Percentiles rank a stretch among this genome's conserved stretches.
Conservation (phyloP, 495 filamentous ascomycete species). For the Staphylotrichum tortipilum region DNA sequence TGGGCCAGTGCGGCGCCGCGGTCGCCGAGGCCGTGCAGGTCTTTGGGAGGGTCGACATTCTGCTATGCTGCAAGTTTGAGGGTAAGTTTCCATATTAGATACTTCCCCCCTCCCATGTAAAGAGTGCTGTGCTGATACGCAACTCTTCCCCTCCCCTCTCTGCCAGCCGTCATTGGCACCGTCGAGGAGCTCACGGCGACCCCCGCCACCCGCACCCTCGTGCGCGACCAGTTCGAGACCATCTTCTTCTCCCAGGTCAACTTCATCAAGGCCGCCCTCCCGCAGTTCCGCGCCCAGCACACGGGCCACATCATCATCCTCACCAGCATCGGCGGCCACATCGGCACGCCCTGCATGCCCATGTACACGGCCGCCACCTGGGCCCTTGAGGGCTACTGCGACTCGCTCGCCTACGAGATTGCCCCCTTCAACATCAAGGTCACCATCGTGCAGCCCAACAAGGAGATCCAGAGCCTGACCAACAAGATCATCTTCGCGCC, state of each 20-base stretch:
- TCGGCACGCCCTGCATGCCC: slow-evolving; percentile 84
- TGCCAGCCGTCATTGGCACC: slow-evolving; percentile 71
- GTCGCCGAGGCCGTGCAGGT: slow-evolving; percentile 75
- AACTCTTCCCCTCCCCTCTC: too few relatives aligned
- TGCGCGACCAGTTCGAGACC: slow-evolving; percentile 85
- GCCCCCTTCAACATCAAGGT: slow-evolving; percentile 96
- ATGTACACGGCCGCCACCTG: slow-evolving; percentile 89
- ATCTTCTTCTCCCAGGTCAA: slow-evolving; percentile 94
- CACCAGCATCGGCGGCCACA: slow-evolving; percentile 81
- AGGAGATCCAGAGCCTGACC: slow-evolving; percentile 74
- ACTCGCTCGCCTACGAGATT: slow-evolving; percentile 92
- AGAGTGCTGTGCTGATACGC: too few relatives aligned
- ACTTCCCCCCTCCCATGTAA: neutral
- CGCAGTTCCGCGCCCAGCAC: slow-evolving; percentile 66
- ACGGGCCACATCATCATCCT: slow-evolving; percentile 85
- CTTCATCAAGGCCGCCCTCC: slow-evolving; percentile 83
- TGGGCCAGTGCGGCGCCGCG: slow-evolving; percentile 64
- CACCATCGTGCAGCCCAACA: slow-evolving; percentile 82
- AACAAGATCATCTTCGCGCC: slow-evolving; percentile 79
- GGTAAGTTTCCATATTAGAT: slow-evolving; percentile 35
- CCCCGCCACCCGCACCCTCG: slow-evolving; percentile 63
- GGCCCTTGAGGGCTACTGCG: slow-evolving; percentile 96
- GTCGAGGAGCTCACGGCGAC: slow-evolving; percentile 80
- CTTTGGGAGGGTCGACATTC: slow-evolving; percentile 81
- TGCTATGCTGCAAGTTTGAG: slow-evolving; percentile 82